A percentile compares a stretch with the other conserved stretches of the same genome.
phyloP scores from a whole-genome alignment of 2,329 filamentous ascomycete species.

The Colletotrichum sp. region DNA sequence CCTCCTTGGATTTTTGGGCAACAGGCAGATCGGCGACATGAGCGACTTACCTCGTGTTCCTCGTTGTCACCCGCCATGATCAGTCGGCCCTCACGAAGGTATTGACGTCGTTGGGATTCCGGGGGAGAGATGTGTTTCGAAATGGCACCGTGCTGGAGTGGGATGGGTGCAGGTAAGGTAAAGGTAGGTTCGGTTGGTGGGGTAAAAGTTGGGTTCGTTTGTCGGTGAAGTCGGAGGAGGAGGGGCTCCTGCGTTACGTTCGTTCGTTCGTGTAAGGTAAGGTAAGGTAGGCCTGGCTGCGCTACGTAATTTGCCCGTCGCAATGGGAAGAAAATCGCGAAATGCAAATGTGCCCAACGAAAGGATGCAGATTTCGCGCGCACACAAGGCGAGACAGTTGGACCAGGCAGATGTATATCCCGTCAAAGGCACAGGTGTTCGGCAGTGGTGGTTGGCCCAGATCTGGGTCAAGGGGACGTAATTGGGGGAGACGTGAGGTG shows the following conservation, averaged over 20 bases:
- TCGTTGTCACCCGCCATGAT: conserved; percentile 33
- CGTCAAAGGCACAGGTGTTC: not conserved
- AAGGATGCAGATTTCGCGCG: not conserved
- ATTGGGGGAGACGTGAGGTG: not conserved
- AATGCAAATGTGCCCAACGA: not conserved
- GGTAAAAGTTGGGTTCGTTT: not conserved
- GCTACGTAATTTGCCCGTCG: not conserved
- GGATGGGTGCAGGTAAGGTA: not conserved
- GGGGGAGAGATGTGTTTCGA: not conserved
- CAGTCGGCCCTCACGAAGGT: not conserved
- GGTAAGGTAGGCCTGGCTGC: not conserved
- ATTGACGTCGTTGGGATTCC: not conserved
- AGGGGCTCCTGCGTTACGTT: not conserved
- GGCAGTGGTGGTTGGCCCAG: not conserved
- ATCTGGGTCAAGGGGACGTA: not conserved
- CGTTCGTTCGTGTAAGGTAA: not conserved
- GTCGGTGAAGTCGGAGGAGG: not conserved
- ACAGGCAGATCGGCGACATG: not conserved
- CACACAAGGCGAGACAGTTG: not conserved
- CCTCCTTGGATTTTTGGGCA: not conserved
- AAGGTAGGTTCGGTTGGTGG: not conserved
- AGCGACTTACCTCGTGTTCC: conserved; percentile 38
- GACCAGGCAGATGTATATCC: not conserved
- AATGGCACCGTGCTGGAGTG: not conserved
- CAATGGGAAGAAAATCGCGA: not conserved